Evolutionary conservation across 164 flowering plant species (phyloP).

Genomic region (Tetrastigma voinierianum): DNA sequence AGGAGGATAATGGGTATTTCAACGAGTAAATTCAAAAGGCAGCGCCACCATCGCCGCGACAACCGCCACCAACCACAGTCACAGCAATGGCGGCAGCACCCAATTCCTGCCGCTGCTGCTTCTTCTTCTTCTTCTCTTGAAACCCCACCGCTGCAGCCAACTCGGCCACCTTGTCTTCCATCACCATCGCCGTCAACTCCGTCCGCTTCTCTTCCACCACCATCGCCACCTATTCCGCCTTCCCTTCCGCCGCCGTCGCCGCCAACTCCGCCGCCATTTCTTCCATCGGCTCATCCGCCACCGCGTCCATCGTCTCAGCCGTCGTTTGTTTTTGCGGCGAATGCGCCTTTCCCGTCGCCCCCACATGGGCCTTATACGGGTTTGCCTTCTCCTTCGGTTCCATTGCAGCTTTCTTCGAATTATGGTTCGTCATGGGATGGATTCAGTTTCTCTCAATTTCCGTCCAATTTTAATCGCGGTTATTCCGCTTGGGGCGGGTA

Average conservation of each 20-base stretch:
- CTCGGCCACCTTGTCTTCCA: not conserved
- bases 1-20: not conserved
- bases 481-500: too few relatives aligned
- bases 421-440: too few relatives aligned
- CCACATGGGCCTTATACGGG: too few relatives aligned
- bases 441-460: too few relatives aligned
- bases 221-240: not conserved
- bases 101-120: too few relatives aligned
- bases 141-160: not conserved
- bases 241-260: not conserved
- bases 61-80: not conserved
- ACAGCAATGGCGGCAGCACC: too few relatives aligned
- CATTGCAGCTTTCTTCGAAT: not conserved
- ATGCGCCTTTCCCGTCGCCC: too few relatives aligned
- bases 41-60: not conserved
- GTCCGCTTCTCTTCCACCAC: not conserved
- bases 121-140: not conserved
- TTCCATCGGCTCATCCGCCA: not conserved
- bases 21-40: not conserved
- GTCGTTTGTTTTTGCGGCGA: too few relatives aligned
- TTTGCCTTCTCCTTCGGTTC: not conserved
- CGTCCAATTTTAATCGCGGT: too few relatives aligned
- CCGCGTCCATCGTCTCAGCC: not conserved
- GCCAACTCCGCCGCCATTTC: not conserved
- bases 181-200: not conserved